phyloP scores from a whole-genome alignment of 139 green algal species.

The Protoeuglena noctilucae region DNA sequence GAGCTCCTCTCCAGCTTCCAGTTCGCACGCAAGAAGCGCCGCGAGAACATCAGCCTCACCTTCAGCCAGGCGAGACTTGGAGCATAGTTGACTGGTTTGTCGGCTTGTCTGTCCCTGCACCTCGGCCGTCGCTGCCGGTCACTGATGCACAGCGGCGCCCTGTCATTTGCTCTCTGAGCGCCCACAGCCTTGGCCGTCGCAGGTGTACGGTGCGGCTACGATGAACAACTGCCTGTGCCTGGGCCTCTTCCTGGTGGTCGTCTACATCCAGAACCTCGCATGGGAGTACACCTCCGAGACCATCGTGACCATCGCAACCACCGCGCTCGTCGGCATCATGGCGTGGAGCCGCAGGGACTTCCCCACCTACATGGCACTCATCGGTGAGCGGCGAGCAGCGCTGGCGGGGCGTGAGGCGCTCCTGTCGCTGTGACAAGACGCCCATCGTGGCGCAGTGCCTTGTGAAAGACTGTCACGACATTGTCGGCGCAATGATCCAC shows the following conservation, averaged over 20 bases:
- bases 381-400: too few relatives aligned
- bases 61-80: slow-evolving; percentile 26
- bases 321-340: neutral
- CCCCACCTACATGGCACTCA: too few relatives aligned
- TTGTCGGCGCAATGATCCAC: too few relatives aligned
- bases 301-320: neutral
- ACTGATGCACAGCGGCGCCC: too few relatives aligned
- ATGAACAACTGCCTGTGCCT: slow-evolving; percentile 60
- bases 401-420: too few relatives aligned
- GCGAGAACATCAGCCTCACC: slow-evolving; percentile 42
- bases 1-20: slow-evolving; percentile 38
- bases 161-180: neutral
- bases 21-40: slow-evolving; percentile 33
- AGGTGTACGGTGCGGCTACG: slow-evolving; percentile 43
- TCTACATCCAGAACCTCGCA: slow-evolving; percentile 22
- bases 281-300: slow-evolving; percentile 42
- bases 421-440: too few relatives aligned
- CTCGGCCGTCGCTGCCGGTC: too few relatives aligned
- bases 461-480: too few relatives aligned
- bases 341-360: too few relatives aligned
- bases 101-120: neutral
- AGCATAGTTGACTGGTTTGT: neutral
- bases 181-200: neutral
- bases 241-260: slow-evolving; percentile 43
- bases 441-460: too few relatives aligned